These are phyloP conservation scores for Trametopsis cervina DNA, from an alignment of 768 basidiomycete species.

Conservation along the genomic window DNA sequence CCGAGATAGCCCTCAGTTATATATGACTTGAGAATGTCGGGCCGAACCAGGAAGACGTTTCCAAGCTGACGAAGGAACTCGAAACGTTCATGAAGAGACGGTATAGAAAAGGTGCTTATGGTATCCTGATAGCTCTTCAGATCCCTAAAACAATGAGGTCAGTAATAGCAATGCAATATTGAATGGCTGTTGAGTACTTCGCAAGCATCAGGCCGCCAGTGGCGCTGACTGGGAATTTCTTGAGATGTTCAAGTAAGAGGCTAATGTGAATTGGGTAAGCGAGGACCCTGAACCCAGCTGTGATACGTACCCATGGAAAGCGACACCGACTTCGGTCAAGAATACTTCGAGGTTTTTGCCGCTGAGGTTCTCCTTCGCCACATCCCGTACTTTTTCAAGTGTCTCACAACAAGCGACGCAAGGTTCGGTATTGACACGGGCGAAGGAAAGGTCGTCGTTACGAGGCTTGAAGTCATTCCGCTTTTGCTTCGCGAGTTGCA, in stretches of 20 bases:
- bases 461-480: conserved; percentile 94
- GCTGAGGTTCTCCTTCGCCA: conserved; percentile 66
- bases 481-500: conserved; percentile 86
- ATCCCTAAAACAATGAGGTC: conserved; percentile 48
- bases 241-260: conserved; percentile 86
- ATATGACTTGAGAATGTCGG: conserved; percentile 92
- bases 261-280: conserved; percentile 34
- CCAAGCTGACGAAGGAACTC: conserved; percentile 97
- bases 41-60: conserved; percentile 93
- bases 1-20: conserved; percentile 93
- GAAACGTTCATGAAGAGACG: conserved; percentile 86
- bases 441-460: conserved; percentile 93
- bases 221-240: conserved; percentile 94
- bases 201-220: conserved; percentile 97
- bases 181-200: conserved; percentile 71
- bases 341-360: conserved; percentile 93
- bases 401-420: conserved; percentile 81
- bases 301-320: conserved; percentile 73
- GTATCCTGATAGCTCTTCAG: conserved; percentile 94
- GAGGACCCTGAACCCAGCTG: not conserved
- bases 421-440: conserved; percentile 90
- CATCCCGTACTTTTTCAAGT: conserved; percentile 75
- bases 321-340: conserved; percentile 87
- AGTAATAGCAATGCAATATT: not conserved
- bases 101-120: conserved; percentile 74